phyloP scores from a whole-genome alignment of 1,284 basidiomycete genomes.

The Acaromyces ingoldii region DNA sequence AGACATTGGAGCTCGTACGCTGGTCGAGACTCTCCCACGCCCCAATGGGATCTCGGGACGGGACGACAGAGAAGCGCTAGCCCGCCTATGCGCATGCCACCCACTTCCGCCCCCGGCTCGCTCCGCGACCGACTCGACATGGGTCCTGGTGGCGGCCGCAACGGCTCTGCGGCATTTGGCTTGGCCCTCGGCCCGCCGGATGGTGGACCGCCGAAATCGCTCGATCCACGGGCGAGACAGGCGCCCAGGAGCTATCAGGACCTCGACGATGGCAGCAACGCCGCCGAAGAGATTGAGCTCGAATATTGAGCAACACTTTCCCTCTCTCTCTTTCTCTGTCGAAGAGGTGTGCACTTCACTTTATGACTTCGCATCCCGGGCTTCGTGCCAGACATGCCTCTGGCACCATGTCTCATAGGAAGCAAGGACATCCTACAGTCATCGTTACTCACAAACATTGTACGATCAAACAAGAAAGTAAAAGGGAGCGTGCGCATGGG shows the following conservation, averaged over 20 bases:
- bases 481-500: too few species aligned
- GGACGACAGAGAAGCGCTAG: background rate
- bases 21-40: background rate
- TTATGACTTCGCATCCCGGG: too few species aligned
- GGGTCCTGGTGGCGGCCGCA: background rate
- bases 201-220: conserved; percentile 29
- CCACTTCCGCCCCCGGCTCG: too few species aligned
- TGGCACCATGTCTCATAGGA: too few species aligned
- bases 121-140: too few species aligned
- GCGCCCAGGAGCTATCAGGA: conserved; percentile 30
- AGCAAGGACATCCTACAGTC: too few species aligned
- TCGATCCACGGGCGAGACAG: conserved; percentile 26
- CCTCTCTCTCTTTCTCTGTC: too few species aligned
- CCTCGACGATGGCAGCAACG: conserved; percentile 27
- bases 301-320: conserved; percentile 18
- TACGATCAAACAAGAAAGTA: too few species aligned
- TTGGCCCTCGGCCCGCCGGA: background rate
- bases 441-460: too few species aligned
- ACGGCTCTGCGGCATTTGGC: background rate
- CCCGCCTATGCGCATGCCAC: background rate
- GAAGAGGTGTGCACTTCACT: too few species aligned
- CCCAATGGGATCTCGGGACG: conserved; percentile 15
- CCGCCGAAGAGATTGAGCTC: conserved; percentile 13
- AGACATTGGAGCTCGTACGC: background rate
- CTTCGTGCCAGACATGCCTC: too few species aligned